Conservation (phyloP, 1,139 yeast genomes). For the Yamadazyma atlantica region DNA sequence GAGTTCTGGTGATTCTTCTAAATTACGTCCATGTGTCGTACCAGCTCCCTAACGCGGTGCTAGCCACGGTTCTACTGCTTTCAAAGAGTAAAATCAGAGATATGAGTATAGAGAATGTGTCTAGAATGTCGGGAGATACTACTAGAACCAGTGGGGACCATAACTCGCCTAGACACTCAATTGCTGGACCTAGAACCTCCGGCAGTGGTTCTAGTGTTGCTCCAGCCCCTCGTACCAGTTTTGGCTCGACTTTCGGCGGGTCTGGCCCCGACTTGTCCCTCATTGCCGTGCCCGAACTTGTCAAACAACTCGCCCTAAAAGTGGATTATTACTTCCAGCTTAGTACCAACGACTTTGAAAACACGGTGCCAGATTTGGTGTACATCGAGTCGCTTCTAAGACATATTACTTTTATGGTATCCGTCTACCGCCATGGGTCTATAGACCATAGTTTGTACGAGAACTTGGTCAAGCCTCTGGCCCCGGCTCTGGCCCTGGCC, state of each 20-base stretch:
- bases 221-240: too few species aligned
- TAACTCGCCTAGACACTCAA: slow-evolving; percentile 36
- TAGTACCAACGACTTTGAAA: slow-evolving; percentile 63
- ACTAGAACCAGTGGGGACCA: slow-evolving; percentile 4
- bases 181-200: slow-evolving; percentile 23
- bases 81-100: slow-evolving; percentile 24
- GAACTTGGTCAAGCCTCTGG: slow-evolving; percentile 19
- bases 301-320: slow-evolving; percentile 46
- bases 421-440: slow-evolving; percentile 48
- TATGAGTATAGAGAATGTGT: slow-evolving; percentile 17
- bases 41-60: slow-evolving; percentile 50
- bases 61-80: slow-evolving; percentile 26
- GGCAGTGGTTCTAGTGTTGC: too few species aligned
- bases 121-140: slow-evolving; percentile 21
- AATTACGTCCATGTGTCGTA: slow-evolving; percentile 59
- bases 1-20: slow-evolving; percentile 62
- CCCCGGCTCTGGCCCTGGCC: slow-evolving; percentile 24
- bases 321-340: slow-evolving; percentile 57
- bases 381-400: slow-evolving; percentile 73
- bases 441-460: slow-evolving; percentile 43
- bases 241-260: too few species aligned
- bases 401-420: slow-evolving; percentile 59
- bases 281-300: slow-evolving; percentile 45
- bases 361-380: slow-evolving; percentile 80
- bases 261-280: slow-evolving; percentile 28